Evolutionary conservation across 495 filamentous ascomycete genomes (phyloP).

Genomic region (Penicillium desertorum): DNA sequence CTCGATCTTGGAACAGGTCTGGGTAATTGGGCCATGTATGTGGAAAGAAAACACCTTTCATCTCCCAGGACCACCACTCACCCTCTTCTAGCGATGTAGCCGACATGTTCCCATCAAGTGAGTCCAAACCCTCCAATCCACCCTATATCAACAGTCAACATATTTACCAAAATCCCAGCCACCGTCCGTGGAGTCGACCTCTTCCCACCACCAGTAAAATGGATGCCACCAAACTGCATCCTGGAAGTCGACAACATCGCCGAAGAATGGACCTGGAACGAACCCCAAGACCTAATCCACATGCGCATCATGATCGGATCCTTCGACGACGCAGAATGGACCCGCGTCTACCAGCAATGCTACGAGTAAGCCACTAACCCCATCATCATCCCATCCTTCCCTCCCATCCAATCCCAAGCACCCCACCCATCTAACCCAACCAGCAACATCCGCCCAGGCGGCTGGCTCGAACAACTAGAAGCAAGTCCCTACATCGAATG

Average conservation of each 20-base stretch:
- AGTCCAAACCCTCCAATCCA: neutral
- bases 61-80: conserved; percentile 1
- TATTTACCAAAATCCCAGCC: conserved; percentile 10
- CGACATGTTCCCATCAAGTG: conserved; percentile 24
- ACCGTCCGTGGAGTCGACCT: conserved; percentile 26
- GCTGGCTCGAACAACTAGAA: conserved; percentile 56
- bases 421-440: neutral
- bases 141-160: neutral
- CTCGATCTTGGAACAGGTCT: conserved; percentile 31
- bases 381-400: neutral
- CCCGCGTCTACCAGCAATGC: conserved; percentile 28
- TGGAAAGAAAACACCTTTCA: neutral
- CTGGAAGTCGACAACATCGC: conserved; percentile 33
- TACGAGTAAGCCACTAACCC: conserved; percentile 20
- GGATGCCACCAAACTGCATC: conserved; percentile 36
- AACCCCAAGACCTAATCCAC: conserved; percentile 36
- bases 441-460: conserved; percentile 45
- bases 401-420: neutral
- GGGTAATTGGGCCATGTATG: conserved; percentile 34
- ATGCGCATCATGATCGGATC: conserved; percentile 26
- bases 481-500: conserved; percentile 36
- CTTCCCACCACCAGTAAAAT: conserved; percentile 24
- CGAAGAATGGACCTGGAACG: conserved; percentile 30
- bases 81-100: conserved; percentile 24
- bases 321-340: conserved; percentile 30